Evolutionary conservation across 2,329 filamentous ascomycete genomes (phyloP).

Genomic region (Ceratocystis smalleyi): DNA sequence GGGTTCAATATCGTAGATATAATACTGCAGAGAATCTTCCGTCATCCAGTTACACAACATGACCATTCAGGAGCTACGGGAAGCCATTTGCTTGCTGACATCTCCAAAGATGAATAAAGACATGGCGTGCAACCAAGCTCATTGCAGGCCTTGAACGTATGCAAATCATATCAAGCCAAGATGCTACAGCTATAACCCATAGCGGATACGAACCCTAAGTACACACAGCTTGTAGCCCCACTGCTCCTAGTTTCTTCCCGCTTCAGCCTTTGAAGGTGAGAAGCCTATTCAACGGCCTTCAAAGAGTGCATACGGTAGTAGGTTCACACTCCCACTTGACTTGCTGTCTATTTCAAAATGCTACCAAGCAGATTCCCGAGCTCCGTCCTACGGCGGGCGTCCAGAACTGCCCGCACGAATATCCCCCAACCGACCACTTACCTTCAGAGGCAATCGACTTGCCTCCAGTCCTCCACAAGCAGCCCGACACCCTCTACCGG

Average conservation of each 20-base stretch:
- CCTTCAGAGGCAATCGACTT: slow-evolving; percentile 5
- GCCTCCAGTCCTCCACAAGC: slow-evolving; percentile 19
- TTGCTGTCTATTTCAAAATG: background rate
- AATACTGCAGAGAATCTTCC: background rate
- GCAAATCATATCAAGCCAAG: too few relatives aligned
- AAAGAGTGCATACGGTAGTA: too few relatives aligned
- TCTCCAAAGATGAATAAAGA: background rate
- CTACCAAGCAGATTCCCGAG: background rate
- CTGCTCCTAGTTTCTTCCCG: background rate
- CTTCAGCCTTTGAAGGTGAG: too few relatives aligned
- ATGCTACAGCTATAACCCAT: background rate
- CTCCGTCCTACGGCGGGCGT: background rate
- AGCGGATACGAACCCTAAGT: background rate
- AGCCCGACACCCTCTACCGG: slow-evolving; percentile 13
- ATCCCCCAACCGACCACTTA: background rate
- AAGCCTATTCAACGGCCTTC: too few relatives aligned
- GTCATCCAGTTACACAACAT: background rate
- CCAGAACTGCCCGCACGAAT: background rate
- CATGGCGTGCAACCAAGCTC: background rate
- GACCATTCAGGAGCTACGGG: background rate
- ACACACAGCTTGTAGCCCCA: background rate
- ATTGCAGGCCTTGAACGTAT: too few relatives aligned
- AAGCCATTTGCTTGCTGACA: background rate
- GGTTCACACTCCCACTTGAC: background rate
- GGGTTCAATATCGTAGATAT: background rate